Evolutionary conservation across 805 yeast genomes (phyloP).

Genomic region (Cyberlindnera maritima): DNA sequence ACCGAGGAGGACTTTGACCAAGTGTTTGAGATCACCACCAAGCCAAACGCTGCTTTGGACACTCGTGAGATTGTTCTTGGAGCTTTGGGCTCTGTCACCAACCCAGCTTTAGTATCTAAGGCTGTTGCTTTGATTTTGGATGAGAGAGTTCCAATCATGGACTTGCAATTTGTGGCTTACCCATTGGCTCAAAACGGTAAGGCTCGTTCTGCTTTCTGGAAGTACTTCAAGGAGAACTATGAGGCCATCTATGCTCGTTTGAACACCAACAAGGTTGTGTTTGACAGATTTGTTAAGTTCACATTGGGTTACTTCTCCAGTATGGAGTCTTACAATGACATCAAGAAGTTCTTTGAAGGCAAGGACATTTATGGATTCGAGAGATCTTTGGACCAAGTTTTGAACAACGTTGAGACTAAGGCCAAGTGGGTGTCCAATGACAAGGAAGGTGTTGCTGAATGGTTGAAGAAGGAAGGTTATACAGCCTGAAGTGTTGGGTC

Average conservation of each 20-base stretch:
- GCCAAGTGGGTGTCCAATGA: slow-evolving; percentile 60
- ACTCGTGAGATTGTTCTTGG: slow-evolving; percentile 67
- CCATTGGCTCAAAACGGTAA: slow-evolving; percentile 59
- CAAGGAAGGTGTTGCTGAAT: slow-evolving; percentile 41
- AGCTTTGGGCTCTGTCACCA: slow-evolving; percentile 60
- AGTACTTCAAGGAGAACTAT: slow-evolving; percentile 72
- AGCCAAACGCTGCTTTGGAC: slow-evolving; percentile 55
- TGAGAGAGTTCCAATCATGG: slow-evolving; percentile 64
- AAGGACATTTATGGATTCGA: slow-evolving; percentile 61
- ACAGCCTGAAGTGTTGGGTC: not conserved
- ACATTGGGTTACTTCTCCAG: slow-evolving; percentile 60
- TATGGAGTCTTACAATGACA: slow-evolving; percentile 45
- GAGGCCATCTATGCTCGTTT: slow-evolving; percentile 57
- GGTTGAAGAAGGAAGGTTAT: slow-evolving; percentile 36
- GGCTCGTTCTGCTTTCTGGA: slow-evolving; percentile 68
- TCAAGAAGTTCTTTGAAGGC: slow-evolving; percentile 45
- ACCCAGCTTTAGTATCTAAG: slow-evolving; percentile 48
- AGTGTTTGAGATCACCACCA: slow-evolving; percentile 57
- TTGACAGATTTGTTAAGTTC: slow-evolving; percentile 68
- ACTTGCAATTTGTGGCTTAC: slow-evolving; percentile 68
- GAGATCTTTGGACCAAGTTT: slow-evolving; percentile 58
- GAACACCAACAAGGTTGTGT: slow-evolving; percentile 77
- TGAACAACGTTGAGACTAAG: slow-evolving; percentile 56
- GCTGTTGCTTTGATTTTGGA: slow-evolving; percentile 53
- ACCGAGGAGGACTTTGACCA: slow-evolving; percentile 59